Conservation (phyloP, 352 stramenopile genomes). For the Globisporangium paddicum region DNA sequence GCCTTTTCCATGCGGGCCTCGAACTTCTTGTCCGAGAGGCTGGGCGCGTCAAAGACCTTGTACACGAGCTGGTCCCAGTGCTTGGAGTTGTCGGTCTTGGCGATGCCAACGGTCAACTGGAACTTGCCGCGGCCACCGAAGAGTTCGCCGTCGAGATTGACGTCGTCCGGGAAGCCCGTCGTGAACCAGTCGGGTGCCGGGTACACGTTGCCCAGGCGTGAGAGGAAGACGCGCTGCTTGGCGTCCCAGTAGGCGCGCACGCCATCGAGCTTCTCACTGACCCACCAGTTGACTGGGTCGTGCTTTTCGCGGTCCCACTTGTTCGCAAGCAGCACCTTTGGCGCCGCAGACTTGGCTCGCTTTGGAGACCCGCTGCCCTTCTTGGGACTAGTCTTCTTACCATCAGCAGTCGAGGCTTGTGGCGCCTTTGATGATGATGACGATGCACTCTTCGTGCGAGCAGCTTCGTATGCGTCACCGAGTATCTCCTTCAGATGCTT, state of each 20-base stretch:
- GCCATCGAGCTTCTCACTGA: conserved; percentile 77
- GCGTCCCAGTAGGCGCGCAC: conserved; percentile 65
- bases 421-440: conserved; percentile 3
- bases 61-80: conserved; percentile 57
- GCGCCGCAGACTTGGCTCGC: conserved; percentile 24
- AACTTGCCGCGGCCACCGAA: conserved; percentile 59
- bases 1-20: conserved; percentile 48
- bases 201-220: conserved; percentile 59
- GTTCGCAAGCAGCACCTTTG: conserved; percentile 53
- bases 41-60: conserved; percentile 65
- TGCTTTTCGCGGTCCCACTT: conserved; percentile 69
- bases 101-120: conserved; percentile 61
- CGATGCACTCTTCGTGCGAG: conserved; percentile 17
- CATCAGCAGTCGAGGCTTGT: conserved; percentile 1
- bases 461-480: conserved; percentile 41
- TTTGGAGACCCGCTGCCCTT: conserved; percentile 8
- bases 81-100: conserved; percentile 50
- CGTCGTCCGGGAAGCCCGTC: conserved; percentile 38
- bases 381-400: background rate
- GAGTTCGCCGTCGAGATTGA: conserved; percentile 70
- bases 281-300: conserved; percentile 54
- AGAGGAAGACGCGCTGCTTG: conserved; percentile 46
- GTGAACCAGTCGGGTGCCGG: conserved; percentile 59
- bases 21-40: conserved; percentile 39
- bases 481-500: conserved; percentile 60